Percentiles rank a stretch among this genome's conserved stretches.
Conservation (phyloP, 2,329 filamentous ascomycete species). For the Ascochyta viciae-villosae region DNA sequence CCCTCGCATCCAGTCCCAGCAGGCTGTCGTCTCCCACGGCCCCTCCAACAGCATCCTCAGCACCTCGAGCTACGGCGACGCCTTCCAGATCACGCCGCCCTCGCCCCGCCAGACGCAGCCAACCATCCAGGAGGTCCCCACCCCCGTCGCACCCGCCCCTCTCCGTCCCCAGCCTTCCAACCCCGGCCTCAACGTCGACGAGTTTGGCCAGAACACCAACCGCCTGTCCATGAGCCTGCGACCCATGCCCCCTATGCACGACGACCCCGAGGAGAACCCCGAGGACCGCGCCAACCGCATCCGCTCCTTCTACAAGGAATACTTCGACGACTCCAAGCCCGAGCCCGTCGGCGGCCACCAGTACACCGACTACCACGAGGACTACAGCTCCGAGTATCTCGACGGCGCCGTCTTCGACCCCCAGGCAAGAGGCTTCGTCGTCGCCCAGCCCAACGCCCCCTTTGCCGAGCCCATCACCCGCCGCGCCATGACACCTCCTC, state of each 20-base stretch:
- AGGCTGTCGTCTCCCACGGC: slow-evolving; percentile 43
- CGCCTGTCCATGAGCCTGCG: slow-evolving; percentile 71
- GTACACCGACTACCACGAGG: slow-evolving; percentile 71
- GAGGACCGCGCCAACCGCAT: slow-evolving; percentile 96
- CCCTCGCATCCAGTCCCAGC: slow-evolving; percentile 46
- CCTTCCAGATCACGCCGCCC: slow-evolving; percentile 57
- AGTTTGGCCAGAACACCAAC: slow-evolving; percentile 50
- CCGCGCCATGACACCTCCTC: slow-evolving; percentile 95
- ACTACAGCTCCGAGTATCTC: slow-evolving; percentile 74
- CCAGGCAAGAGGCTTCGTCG: slow-evolving; percentile 69
- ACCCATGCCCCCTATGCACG: slow-evolving; percentile 75
- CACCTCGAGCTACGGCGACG: slow-evolving; percentile 63
- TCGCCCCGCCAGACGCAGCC: slow-evolving; percentile 44
- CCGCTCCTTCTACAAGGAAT: slow-evolving; percentile 98
- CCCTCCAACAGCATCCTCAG: slow-evolving; percentile 55
- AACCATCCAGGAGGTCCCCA: slow-evolving; percentile 20
- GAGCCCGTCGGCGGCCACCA: slow-evolving; percentile 44
- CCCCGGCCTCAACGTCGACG: slow-evolving; percentile 40
- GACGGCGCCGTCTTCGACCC: slow-evolving; percentile 65
- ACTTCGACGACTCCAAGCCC: slow-evolving; percentile 85
- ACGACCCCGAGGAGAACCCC: slow-evolving; percentile 86
- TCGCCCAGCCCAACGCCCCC: slow-evolving; percentile 57
- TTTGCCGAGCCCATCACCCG: slow-evolving; percentile 86
- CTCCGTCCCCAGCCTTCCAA: slow-evolving; percentile 31
- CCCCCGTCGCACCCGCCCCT: slow-evolving; percentile 39